phyloP scores from a whole-genome alignment of 345 rosid genomes.

The Pugionium cornutum region DNA sequence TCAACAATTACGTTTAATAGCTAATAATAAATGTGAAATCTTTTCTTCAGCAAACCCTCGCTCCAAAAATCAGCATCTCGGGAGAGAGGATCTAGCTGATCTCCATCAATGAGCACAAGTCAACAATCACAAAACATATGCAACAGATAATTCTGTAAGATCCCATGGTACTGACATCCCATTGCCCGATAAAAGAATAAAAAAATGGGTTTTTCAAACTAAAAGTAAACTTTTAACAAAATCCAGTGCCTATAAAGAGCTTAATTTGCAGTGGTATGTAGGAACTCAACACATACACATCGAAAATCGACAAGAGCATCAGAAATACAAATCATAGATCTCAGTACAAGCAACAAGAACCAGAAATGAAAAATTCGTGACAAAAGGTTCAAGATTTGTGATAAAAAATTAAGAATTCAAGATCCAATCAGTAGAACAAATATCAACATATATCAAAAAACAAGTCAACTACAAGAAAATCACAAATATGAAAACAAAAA shows the following conservation, averaged over 20 bases:
- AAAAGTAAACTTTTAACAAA: neutral
- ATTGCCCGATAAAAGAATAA: neutral
- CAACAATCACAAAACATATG: neutral
- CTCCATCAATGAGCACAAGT: constrained; percentile 11
- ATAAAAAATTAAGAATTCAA: neutral
- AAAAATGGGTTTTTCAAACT: neutral
- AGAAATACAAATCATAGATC: constrained; percentile 28
- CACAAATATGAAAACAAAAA: neutral
- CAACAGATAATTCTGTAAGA: constrained; percentile 11
- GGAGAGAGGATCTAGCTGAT: neutral
- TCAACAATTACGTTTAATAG: constrained; percentile 1
- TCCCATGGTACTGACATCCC: constrained; percentile 1
- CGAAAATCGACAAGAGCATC: constrained; percentile 1
- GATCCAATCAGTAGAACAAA: constrained; percentile 24
- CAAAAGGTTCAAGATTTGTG: constrained; percentile 2
- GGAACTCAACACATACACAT: constrained; percentile 1
- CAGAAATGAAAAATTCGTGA: neutral
- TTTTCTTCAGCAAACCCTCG: neutral
- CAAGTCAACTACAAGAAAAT: constrained; percentile 17
- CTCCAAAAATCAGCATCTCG: constrained; percentile 16
- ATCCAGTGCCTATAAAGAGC: constrained; percentile 4
- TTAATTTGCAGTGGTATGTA: constrained; percentile 17
- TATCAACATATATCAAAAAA: constrained; percentile 1
- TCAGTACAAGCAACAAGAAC: constrained; percentile 3
- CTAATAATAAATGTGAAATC: neutral